Base-by-base conservation (phyloP, 176 grass and related monocot species). In the Musa itinerans region DNA sequence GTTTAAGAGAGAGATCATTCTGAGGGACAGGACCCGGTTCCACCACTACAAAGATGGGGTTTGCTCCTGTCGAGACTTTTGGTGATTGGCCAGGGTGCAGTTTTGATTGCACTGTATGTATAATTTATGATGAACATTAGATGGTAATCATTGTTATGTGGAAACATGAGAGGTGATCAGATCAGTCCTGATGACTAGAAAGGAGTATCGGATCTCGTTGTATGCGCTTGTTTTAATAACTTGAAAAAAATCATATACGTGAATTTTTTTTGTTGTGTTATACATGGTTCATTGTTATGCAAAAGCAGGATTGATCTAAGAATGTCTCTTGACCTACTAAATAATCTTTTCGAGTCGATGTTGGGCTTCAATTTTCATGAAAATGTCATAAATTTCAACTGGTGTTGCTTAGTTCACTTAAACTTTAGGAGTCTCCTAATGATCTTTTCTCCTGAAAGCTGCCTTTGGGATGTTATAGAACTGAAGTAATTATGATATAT, bases 51-150 rank as follows among this genome's bases (percentile, higher is more conserved):
- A 64, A 73, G 56, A 83, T 79, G 83, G 73, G 25, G 58, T 67
- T 83, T 80, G 69, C 61, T 85, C 73, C 54, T 88, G 69, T 83
- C 51, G 64, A 25, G 73, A 72, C 54, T 88, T 85, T 78, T 78
- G 69, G 81, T 91, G 77, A 83, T 65, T 21, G 10, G 12, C 63
- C 23, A 27, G 8, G n/a, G 17, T 1, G 16, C 57, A n/a, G 17
- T 59, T 59, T 15, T 20, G 20, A 1, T 59, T 57, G 55, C 17
- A 16, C 55, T 57, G 3, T 57, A 57, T 4, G 55, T 57, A 57
- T 57, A 57, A 16, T 16, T 57, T 43, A 43, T 43, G 34, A 43
- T 43, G 34, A 43, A 43, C 34, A 5, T 43, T 43, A 43, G 34
- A 61, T 4, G 15, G 1, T 20, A 17, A 20, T 2, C 56, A 59